These are phyloP conservation scores for Trichosporon asahii DNA, from an alignment of 1,284 basidiomycete genomes.

Conservation along the genomic window DNA sequence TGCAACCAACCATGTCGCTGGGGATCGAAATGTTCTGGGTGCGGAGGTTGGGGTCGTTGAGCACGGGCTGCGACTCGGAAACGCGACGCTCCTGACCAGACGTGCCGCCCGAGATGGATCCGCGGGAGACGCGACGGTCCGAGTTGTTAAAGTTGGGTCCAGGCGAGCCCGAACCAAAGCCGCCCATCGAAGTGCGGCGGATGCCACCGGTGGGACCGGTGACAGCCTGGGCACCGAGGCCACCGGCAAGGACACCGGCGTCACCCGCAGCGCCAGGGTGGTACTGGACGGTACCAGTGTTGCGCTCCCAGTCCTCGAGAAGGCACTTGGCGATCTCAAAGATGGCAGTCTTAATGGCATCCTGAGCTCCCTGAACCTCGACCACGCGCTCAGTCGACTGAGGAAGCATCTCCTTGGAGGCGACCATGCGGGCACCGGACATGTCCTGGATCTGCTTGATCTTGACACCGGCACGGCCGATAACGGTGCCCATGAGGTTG, in stretches of 20 bases:
- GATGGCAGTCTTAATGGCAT: constrained; percentile 85
- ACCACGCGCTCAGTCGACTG: constrained; percentile 98
- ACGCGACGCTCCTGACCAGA: constrained; percentile 40
- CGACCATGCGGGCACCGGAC: constrained; percentile 95
- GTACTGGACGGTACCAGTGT: constrained; percentile 88
- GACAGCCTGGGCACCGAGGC: constrained; percentile 51
- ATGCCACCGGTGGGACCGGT: constrained; percentile 54
- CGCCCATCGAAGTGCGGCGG: constrained; percentile 45
- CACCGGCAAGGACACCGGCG: constrained; percentile 56
- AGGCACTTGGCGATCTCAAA: constrained; percentile 94
- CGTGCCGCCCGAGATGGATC: constrained; percentile 34
- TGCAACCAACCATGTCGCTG: constrained; percentile 97
- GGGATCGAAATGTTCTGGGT: constrained; percentile 99
- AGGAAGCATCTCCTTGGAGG: constrained; percentile 97
- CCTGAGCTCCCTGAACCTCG: constrained; percentile 88
- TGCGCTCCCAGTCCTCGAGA: constrained; percentile 94
- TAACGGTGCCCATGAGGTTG: constrained; percentile 99
- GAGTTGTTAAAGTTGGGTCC: constrained; percentile 20
- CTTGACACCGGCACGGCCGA: constrained; percentile 93
- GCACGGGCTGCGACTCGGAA: constrained; percentile 57
- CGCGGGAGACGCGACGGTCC: constrained; percentile 26
- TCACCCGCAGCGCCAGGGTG: constrained; percentile 84
- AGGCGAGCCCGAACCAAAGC: constrained; percentile 25
- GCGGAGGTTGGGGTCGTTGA: constrained; percentile 67
- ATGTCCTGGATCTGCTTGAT: constrained; percentile 99